Conservation (phyloP, 768 basidiomycete species). For the Mycena polygramma region DNA sequence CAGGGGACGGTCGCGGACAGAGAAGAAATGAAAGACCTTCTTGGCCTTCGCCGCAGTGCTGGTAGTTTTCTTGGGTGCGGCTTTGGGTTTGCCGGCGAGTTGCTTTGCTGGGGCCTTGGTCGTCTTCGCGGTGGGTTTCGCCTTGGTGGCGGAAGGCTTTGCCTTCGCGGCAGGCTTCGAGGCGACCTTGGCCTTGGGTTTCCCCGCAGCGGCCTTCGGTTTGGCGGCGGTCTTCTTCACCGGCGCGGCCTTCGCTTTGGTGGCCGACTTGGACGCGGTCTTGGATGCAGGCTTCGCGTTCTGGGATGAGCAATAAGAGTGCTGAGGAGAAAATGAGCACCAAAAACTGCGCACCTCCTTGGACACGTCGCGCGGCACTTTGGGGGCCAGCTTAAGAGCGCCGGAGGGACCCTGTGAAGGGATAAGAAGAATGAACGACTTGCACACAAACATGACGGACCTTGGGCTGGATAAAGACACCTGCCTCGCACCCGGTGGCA, state of each 20-base stretch:
- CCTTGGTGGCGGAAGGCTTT: constrained; percentile 16
- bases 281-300: constrained; percentile 28
- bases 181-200: constrained; percentile 18
- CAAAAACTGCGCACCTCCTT: constrained; percentile 28
- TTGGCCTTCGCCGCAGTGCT: constrained; percentile 33
- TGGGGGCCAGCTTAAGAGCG: constrained; percentile 75
- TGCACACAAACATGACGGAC: background rate
- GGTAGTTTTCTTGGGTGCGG: constrained; percentile 21
- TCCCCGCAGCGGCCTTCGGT: constrained; percentile 3
- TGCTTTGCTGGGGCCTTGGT: background rate
- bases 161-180: constrained; percentile 25
- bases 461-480: constrained; percentile 54
- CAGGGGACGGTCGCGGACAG: background rate
- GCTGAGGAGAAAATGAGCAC: background rate
- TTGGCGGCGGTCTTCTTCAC: constrained; percentile 18
- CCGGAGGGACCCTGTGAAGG: constrained; percentile 60
- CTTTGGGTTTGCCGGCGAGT: constrained; percentile 15
- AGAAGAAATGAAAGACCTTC: constrained; percentile 11
- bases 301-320: background rate
- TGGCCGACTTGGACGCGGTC: constrained; percentile 18
- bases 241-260: constrained; percentile 8
- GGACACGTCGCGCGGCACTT: constrained; percentile 43
- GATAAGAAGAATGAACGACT: background rate
- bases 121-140: constrained; percentile 14
- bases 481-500: constrained; percentile 70